A percentile compares a stretch with the other conserved stretches of the same genome.
Evolutionary conservation across 1,139 yeast species (phyloP).

Genomic region (Pichia sp.): DNA sequence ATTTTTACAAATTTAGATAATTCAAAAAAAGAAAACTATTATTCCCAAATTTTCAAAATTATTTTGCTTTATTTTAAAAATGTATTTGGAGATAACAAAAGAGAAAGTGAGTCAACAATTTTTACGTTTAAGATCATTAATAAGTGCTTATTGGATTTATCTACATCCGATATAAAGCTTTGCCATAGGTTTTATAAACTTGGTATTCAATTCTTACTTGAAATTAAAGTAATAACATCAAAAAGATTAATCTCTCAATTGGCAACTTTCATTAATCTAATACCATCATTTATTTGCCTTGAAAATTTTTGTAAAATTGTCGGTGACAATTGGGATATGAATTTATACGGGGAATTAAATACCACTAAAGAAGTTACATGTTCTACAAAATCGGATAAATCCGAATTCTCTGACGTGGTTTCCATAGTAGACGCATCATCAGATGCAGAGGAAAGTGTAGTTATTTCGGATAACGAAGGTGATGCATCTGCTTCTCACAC

Average conservation of each 20-base stretch:
- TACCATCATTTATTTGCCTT: conserved; percentile 22
- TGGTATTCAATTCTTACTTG: conserved; percentile 31
- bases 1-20: conserved; percentile 18
- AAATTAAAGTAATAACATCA: conserved; percentile 31
- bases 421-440: conserved; percentile 6
- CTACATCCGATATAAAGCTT: conserved; percentile 32
- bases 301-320: conserved; percentile 21
- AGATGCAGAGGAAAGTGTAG: conserved; percentile 11
- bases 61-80: conserved; percentile 21
- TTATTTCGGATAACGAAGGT: conserved; percentile 5
- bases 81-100: conserved; percentile 17
- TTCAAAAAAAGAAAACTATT: conserved; percentile 13
- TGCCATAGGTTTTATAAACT: conserved; percentile 31
- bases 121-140: conserved; percentile 35
- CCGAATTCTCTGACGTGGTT: neutral
- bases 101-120: conserved; percentile 22
- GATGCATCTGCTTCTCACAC: neutral
- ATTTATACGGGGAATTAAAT: conserved; percentile 10
- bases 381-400: conserved; percentile 1
- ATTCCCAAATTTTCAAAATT: conserved; percentile 27
- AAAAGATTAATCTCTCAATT: conserved; percentile 34
- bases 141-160: conserved; percentile 31
- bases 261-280: conserved; percentile 34
- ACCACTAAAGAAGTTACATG: neutral
- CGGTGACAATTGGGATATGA: conserved; percentile 24